These are phyloP conservation scores for Lentinus polychrous DNA, from an alignment of 1,284 basidiomycete genomes.

Conservation along the genomic window DNA sequence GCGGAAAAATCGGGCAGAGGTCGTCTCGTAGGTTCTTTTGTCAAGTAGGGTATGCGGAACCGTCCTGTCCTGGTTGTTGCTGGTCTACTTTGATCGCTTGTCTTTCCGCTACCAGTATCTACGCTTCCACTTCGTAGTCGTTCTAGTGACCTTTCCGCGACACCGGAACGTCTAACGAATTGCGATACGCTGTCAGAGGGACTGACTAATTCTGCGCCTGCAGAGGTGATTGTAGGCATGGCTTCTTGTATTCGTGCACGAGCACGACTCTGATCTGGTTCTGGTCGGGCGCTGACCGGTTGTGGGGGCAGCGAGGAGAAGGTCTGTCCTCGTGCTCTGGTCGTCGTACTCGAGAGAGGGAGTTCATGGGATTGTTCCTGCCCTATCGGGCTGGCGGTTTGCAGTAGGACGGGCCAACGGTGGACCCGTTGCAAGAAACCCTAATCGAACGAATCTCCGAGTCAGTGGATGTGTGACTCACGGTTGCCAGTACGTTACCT, in stretches of 20 bases:
- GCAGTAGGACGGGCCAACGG: conserved; percentile 78
- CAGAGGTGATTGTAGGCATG: conserved; percentile 18
- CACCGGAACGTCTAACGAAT: conserved; percentile 21
- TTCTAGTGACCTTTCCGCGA: conserved; percentile 31
- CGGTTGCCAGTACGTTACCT: conserved; percentile 38
- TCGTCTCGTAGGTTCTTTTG: conserved; percentile 1
- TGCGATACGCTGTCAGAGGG: conserved; percentile 11
- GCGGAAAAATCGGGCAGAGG: background rate
- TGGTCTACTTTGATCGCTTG: conserved; percentile 10
- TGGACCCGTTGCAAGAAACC: conserved; percentile 92
- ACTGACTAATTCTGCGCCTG: conserved; percentile 17
- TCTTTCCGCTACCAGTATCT: conserved; percentile 3
- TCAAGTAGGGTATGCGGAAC: conserved; percentile 1
- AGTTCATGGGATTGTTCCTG: background rate
- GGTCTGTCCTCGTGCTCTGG: background rate
- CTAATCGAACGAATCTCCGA: conserved; percentile 26
- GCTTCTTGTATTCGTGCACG: conserved; percentile 20
- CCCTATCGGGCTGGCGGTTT: conserved; percentile 4
- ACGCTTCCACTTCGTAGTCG: conserved; percentile 21
- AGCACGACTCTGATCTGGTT: conserved; percentile 10
- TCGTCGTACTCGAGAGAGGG: background rate
- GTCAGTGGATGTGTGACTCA: background rate
- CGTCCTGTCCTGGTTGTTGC: conserved; percentile 7
- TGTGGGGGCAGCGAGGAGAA: background rate
- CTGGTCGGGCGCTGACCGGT: conserved; percentile 4